Evolutionary conservation across 768 basidiomycete genomes (phyloP), one percentile per base, ranked within the genome.

Genomic region (Scleroderma citrinum): DNA sequence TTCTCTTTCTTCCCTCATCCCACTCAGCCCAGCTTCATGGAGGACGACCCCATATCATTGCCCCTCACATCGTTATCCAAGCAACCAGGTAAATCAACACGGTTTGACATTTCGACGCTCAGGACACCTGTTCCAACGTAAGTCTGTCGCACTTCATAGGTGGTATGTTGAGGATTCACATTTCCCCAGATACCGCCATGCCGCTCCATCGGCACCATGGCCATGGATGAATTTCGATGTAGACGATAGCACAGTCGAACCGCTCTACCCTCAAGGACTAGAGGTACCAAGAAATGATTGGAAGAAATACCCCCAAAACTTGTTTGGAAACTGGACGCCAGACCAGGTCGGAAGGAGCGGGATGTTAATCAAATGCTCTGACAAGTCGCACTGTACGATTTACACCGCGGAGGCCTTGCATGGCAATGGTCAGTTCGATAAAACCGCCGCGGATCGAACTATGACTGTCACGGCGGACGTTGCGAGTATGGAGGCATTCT

Each of bases 281-380:
- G 8, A 14, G 4, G 7, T 14, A 16, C 14, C 23, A 3, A 3
- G 11, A 20, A 37, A 50, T 10, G 42, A 16, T 3, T 75, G 73
- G 73, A 31, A 47, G 7, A 41, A 46, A 51, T 81, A 81, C 54
- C 79, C 80, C 0, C 73, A 77, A 50, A 71, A 73, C 1, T 62
- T 72, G 12, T 82, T 76, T 51, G 75, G 75, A 11, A 82, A 80
- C 50, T 81, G 81, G 81, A 79, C 76, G 0, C 59, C 58, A 6
- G 60, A 59, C 13, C 80, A 81, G 44, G 67, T 73, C 17, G 0
- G 34, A 0, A 58, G 64, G 41, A 70, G 70, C 38, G 54, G 59
- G 46, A 72, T 75, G 65, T 35, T 60, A 47, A 48, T 45, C 21
- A 66, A 53, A 10, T 61, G 54, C 34, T 17, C 48, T 11, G 46